These are phyloP conservation scores for Leccinum disarticulatum DNA, from an alignment of 768 basidiomycete genomes.

Conservation along the genomic window DNA sequence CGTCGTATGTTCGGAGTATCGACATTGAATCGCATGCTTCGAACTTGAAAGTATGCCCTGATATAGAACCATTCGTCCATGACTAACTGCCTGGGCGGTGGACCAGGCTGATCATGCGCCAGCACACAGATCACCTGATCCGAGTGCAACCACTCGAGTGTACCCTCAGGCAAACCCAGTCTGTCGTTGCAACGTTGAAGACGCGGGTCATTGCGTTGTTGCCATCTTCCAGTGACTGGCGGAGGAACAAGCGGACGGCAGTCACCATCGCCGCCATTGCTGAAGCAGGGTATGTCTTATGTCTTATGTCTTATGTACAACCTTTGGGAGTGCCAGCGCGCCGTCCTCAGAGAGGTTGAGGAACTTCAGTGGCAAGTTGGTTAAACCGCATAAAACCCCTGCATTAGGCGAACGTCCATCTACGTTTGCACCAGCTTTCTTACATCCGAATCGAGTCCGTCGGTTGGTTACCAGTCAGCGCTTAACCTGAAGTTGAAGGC, in stretches of 20 bases:
- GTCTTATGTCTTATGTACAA: conserved; percentile 42
- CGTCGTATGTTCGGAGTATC: neutral
- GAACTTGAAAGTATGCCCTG: conserved; percentile 38
- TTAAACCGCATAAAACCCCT: neutral
- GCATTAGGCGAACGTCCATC: neutral
- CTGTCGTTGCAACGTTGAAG: conserved; percentile 46
- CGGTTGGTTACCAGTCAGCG: neutral
- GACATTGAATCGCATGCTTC: neutral
- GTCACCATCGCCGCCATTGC: conserved; percentile 50
- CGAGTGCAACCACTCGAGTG: conserved; percentile 43
- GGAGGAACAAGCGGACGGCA: conserved; percentile 54
- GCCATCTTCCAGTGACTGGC: conserved; percentile 50
- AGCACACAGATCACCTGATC: conserved; percentile 50
- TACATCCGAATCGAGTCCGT: conserved; percentile 41
- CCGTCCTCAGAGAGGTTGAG: conserved; percentile 72
- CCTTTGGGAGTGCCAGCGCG: conserved; percentile 54
- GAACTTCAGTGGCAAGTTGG: conserved; percentile 55
- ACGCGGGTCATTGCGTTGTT: conserved; percentile 52
- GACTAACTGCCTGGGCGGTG: conserved; percentile 17
- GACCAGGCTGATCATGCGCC: conserved; percentile 51
- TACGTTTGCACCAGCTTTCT: conserved; percentile 26
- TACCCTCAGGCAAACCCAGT: conserved; percentile 51
- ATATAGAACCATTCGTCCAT: conserved; percentile 61
- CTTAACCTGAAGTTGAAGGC: no score
- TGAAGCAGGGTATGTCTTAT: conserved; percentile 46